These are phyloP conservation scores for Botrytis paeoniae DNA, from an alignment of 2,329 filamentous ascomycete species.

Conservation along the genomic window DNA sequence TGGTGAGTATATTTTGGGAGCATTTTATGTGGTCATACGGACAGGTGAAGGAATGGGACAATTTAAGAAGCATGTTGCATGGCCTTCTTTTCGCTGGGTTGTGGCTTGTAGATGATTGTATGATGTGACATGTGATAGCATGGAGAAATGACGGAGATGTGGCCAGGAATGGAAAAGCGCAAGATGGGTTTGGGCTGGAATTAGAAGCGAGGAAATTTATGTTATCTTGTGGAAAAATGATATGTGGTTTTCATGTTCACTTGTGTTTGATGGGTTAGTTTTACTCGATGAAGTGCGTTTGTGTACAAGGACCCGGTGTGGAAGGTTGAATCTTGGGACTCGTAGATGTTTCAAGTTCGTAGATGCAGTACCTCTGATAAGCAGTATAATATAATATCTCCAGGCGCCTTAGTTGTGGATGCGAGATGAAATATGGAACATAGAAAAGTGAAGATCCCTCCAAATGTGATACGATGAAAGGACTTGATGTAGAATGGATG, in stretches of 20 bases:
- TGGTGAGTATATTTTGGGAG: conserved; percentile 2
- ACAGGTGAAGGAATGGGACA: conserved; percentile 10
- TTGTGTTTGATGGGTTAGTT: not conserved
- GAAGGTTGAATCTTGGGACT: not conserved
- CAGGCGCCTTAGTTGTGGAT: not conserved
- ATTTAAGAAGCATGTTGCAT: not conserved
- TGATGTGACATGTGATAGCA: conserved; percentile 14
- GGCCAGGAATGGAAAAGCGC: not conserved
- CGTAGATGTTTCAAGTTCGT: not conserved
- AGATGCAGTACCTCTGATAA: not conserved
- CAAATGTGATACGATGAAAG: not conserved
- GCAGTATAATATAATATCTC: not conserved
- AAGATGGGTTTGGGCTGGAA: not conserved
- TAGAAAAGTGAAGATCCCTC: not conserved
- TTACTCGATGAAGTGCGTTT: not conserved
- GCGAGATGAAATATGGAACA: not conserved
- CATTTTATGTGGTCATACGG: conserved; percentile 11
- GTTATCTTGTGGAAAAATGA: not conserved
- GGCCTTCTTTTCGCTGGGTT: not conserved
- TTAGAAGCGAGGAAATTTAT: conserved; percentile 9
- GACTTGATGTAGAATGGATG: not conserved
- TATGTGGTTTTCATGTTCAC: not conserved
- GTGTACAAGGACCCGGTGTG: not conserved
- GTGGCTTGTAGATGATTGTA: conserved; percentile 3
- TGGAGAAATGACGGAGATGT: conserved; percentile 3